Percentiles rank a stretch among this genome's conserved stretches.
Conservation (phyloP, 2,329 filamentous ascomycete species). For the Calonectria pteridis region DNA sequence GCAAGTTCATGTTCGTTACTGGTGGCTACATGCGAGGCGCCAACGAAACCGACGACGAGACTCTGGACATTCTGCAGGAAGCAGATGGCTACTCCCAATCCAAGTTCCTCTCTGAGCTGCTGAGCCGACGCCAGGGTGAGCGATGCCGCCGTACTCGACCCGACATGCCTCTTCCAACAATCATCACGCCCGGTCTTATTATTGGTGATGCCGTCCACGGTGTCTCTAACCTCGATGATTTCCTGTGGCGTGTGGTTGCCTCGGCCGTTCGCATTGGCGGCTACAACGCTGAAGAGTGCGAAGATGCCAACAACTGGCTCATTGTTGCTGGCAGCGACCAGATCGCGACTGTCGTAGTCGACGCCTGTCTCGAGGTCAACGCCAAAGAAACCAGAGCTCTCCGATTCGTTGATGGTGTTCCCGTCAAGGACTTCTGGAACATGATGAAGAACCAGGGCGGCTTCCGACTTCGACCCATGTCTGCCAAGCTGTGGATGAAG, state of each 20-base stretch:
- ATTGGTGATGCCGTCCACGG: neutral
- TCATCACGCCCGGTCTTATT: neutral
- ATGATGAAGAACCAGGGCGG: constrained; percentile 13
- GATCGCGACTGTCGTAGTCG: constrained; percentile 8
- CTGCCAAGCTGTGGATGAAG: constrained; percentile 10
- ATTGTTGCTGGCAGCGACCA: constrained; percentile 22
- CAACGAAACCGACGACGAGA: constrained; percentile 3
- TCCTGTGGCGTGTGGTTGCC: constrained; percentile 22
- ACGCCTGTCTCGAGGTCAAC: constrained; percentile 1
- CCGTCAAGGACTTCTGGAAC: constrained; percentile 17
- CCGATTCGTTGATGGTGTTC: constrained; percentile 16
- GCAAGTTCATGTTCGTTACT: constrained; percentile 16
- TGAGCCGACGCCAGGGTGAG: constrained; percentile 20
- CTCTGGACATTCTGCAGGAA: constrained; percentile 9
- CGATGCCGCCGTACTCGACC: constrained; percentile 8
- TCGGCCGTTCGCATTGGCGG: constrained; percentile 18
- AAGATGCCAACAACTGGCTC: constrained; percentile 14
- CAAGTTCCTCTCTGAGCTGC: constrained; percentile 22
- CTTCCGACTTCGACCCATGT: constrained; percentile 16
- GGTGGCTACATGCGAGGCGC: constrained; percentile 18
- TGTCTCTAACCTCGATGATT: constrained; percentile 4
- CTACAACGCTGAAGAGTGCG: constrained; percentile 11
- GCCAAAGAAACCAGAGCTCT: neutral
- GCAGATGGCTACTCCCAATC: constrained; percentile 28
- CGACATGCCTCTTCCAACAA: neutral